Conservation (phyloP, 1,284 basidiomycete genomes). For the Ceratobasidium theobromae region DNA sequence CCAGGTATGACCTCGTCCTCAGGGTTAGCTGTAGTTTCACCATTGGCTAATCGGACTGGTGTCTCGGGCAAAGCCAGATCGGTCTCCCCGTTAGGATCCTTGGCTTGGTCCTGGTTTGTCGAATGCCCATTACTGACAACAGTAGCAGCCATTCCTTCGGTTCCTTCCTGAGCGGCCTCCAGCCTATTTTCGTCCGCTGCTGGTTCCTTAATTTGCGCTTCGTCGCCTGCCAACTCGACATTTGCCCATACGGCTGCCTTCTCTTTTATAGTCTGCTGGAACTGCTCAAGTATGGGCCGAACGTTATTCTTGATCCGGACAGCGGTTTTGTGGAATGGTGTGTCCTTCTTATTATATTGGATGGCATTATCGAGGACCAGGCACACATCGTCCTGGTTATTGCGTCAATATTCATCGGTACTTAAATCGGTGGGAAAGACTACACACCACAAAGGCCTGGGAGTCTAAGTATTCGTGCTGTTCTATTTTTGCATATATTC, state of each 20-base stretch:
- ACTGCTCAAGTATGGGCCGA: constrained; percentile 59
- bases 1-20: constrained; percentile 26
- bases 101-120: neutral
- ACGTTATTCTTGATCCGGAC: constrained; percentile 63
- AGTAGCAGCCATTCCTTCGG: neutral
- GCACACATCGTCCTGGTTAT: constrained; percentile 69
- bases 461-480: constrained; percentile 76
- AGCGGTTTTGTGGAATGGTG: constrained; percentile 73
- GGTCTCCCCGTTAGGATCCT: neutral
- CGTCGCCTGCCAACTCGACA: neutral
- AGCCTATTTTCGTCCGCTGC: neutral
- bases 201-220: neutral
- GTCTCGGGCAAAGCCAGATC: neutral
- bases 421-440: neutral
- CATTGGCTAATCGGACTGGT: neutral
- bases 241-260: constrained; percentile 1
- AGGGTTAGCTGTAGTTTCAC: constrained; percentile 2
- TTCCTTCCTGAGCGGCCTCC: neutral
- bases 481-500: constrained; percentile 79
- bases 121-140: neutral
- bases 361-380: constrained; percentile 88
- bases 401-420: constrained; percentile 8
- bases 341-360: constrained; percentile 79
- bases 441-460: constrained; percentile 69
- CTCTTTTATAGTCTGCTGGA: constrained; percentile 45